phyloP scores from a whole-genome alignment of 2,329 filamentous ascomycete species.

The Fusarium sp. region DNA sequence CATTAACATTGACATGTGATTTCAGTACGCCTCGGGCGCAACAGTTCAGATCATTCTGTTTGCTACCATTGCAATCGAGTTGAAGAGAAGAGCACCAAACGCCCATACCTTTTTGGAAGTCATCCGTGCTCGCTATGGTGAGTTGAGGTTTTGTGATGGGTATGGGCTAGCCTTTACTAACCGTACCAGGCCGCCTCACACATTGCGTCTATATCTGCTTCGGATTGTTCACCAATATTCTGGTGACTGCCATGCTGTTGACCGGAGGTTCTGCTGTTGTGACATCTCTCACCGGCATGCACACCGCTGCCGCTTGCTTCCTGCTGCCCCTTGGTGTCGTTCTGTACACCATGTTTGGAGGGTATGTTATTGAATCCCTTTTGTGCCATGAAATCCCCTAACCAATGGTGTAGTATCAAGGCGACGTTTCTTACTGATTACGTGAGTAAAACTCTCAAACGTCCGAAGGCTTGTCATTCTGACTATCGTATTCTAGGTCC shows the following conservation, averaged over 20 bases:
- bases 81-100: slow-evolving; percentile 88
- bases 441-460: slow-evolving; percentile 51
- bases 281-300: slow-evolving; percentile 55
- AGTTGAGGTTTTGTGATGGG: neutral
- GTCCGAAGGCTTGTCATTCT: neutral
- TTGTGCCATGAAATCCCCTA: accelerated
- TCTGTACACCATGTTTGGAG: slow-evolving; percentile 78
- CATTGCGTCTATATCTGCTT: slow-evolving; percentile 87
- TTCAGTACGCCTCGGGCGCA: slow-evolving; percentile 68
- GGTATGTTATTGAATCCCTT: neutral
- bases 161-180: neutral
- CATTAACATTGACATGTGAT: neutral
- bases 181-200: slow-evolving; percentile 59
- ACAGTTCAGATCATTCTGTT: slow-evolving; percentile 91
- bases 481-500: slow-evolving; percentile 47
- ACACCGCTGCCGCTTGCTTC: slow-evolving; percentile 84
- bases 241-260: slow-evolving; percentile 90
- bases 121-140: slow-evolving; percentile 80
- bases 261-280: slow-evolving; percentile 78
- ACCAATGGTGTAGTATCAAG: slow-evolving; percentile 69
- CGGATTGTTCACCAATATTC: slow-evolving; percentile 84
- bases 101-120: slow-evolving; percentile 89
- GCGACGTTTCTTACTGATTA: slow-evolving; percentile 89
- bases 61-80: slow-evolving; percentile 88
- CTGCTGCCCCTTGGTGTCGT: slow-evolving; percentile 81